Evolutionary conservation across 83 land plant genomes (phyloP), one percentile per base, ranked within the genome.

Genomic region (Picea abies): DNA sequence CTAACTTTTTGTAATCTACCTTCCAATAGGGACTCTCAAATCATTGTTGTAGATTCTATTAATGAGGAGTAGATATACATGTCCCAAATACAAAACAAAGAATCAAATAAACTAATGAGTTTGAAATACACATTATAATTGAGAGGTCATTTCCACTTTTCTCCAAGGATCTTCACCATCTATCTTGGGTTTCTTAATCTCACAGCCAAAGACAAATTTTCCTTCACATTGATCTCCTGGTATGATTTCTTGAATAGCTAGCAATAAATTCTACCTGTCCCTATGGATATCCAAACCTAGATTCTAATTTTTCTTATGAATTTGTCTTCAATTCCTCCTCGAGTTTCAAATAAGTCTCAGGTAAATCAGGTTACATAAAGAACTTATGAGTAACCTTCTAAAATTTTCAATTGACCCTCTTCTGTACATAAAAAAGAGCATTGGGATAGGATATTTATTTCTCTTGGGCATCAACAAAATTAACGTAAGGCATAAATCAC

Each of bases 351-450:
- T 87, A 90, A 78, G 88, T 87, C 29, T 90, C 90, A n/a, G 94
- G 89, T 84, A 95, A 83, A 84, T 84, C 88, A 35, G 91, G 84
- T 82, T 90, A 84, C 96, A 95, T 91, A 82, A 91, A 93, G 82
- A 95, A 93, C 75, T 95, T 96, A n/a, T 82, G 93, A 79, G 72
- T 86, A 93, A 2, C 94, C 94, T 62, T 90, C 87, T 86, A 89
- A 83, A 94, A 93, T 95, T 75, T 93, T 90, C 82, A 95, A 80
- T 52, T 95, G 96, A 37, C 96, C 98, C 66, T 87, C 90, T 94
- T 91, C 85, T 76, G 71, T 12, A 94, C 97, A 63, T 9, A 65
- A 32, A 60, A 65, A 60, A 96, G 83, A 58, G 83, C 78, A 25
- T n/a, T n/a, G n/a, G n/a, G n/a, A n/a, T n/a, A n/a, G n/a, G n/a